Evolutionary conservation across 2,329 filamentous ascomycete species (phyloP).

Genomic region (Colletotrichum agaves): DNA sequence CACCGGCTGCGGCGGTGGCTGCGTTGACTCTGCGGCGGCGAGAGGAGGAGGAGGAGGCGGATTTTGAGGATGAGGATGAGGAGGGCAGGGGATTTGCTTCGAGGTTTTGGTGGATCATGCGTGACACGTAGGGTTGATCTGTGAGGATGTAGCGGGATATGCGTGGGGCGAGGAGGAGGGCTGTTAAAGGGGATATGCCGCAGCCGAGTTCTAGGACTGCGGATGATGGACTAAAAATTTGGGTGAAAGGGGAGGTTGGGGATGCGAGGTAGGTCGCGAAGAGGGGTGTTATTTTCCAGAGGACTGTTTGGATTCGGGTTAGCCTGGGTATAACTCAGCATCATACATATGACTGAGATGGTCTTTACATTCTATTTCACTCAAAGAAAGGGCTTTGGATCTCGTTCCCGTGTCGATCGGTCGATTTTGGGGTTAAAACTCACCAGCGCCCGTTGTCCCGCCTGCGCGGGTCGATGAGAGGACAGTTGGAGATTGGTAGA

Average conservation of each 20-base stretch:
- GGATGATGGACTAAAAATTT: slow-evolving; percentile 64
- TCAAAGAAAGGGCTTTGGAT: too few relatives aligned
- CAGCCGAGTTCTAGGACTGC: slow-evolving; percentile 85
- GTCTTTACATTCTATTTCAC: not conserved
- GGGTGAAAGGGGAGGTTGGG: slow-evolving; percentile 68
- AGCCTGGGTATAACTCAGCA: slow-evolving; percentile 12
- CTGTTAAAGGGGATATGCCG: slow-evolving; percentile 85
- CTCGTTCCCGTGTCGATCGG: too few relatives aligned
- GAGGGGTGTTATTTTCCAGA: slow-evolving; percentile 91
- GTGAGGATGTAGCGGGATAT: slow-evolving; percentile 80
- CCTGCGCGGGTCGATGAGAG: slow-evolving; percentile 79
- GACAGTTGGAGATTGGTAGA: slow-evolving; percentile 86
- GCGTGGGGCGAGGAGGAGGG: slow-evolving; percentile 71
- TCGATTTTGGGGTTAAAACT: slow-evolving; percentile 23
- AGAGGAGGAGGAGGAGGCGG: slow-evolving; percentile 3
- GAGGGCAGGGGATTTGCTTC: slow-evolving; percentile 61
- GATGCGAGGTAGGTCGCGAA: slow-evolving; percentile 84
- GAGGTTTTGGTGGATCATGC: slow-evolving; percentile 81
- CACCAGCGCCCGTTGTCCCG: slow-evolving; percentile 65
- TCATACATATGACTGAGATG: slow-evolving; percentile 8
- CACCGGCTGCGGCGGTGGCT: slow-evolving; percentile 39
- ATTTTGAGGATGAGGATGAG: slow-evolving; percentile 12
- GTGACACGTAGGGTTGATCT: slow-evolving; percentile 87
- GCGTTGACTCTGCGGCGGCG: slow-evolving; percentile 24
- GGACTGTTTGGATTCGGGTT: slow-evolving; percentile 60